Conservation (phyloP, 2,329 filamentous ascomycete species). For the Exophiala sp. region DNA sequence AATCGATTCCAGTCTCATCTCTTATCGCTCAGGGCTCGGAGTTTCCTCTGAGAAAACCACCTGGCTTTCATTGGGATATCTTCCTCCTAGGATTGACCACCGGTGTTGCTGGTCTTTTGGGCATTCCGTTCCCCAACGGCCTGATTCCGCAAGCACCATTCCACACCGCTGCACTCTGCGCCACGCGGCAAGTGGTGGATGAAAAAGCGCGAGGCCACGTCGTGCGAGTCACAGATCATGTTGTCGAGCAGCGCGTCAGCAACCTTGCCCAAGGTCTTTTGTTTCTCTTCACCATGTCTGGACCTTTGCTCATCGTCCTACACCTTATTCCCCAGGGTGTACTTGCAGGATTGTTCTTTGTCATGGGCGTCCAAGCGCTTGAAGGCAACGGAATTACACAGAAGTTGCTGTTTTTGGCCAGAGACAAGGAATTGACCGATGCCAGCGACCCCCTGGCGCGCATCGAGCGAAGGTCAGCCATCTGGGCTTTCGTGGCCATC, state of each 20-base stretch:
- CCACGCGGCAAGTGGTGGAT: slow-evolving; percentile 56
- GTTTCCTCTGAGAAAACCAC: slow-evolving; percentile 74
- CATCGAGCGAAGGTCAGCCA: slow-evolving; percentile 59
- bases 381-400: slow-evolving; percentile 72
- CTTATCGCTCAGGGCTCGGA: slow-evolving; percentile 80
- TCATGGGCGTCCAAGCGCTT: slow-evolving; percentile 78
- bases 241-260: slow-evolving; percentile 69
- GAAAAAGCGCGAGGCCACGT: slow-evolving; percentile 55
- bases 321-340: slow-evolving; percentile 77
- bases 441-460: slow-evolving; percentile 56
- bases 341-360: slow-evolving; percentile 76
- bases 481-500: slow-evolving; percentile 68
- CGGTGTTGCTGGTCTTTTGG: slow-evolving; percentile 69
- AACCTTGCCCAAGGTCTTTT: slow-evolving; percentile 75
- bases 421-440: slow-evolving; percentile 62
- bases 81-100: slow-evolving; percentile 78
- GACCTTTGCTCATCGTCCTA: slow-evolving; percentile 68
- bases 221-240: slow-evolving; percentile 59
- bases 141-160: slow-evolving; percentile 81
- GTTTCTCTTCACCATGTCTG: slow-evolving; percentile 74
- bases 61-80: slow-evolving; percentile 81
- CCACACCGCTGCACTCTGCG: slow-evolving; percentile 74
- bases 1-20: slow-evolving; percentile 60
- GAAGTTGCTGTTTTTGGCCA: slow-evolving; percentile 67
- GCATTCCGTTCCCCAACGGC: slow-evolving; percentile 77